Percentiles rank a stretch among this genome's conserved stretches.
Conservation (phyloP, 495 filamentous ascomycete genomes). For the Aspergillus taichungensis region DNA sequence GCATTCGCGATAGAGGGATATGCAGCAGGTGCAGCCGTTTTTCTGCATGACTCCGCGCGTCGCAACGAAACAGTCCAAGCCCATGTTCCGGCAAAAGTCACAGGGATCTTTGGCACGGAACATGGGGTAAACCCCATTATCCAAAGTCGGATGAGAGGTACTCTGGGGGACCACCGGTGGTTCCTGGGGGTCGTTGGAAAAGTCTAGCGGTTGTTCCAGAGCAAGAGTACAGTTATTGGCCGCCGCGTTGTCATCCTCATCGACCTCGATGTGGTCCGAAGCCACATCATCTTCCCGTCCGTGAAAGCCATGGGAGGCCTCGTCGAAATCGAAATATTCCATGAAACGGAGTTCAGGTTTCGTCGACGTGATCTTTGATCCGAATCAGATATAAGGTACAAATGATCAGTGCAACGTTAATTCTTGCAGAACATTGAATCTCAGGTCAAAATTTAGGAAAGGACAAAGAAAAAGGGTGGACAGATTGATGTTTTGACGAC, state of each 20-base stretch:
- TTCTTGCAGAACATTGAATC: no score
- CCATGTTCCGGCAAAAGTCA: constrained; percentile 58
- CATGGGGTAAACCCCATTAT: constrained; percentile 38
- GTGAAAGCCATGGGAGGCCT: constrained; percentile 35
- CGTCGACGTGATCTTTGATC: no score
- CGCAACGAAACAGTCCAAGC: constrained; percentile 68
- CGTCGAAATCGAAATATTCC: constrained; percentile 50
- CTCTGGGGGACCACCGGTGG: constrained; percentile 17
- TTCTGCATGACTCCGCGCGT: constrained; percentile 57
- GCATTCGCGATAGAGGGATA: constrained; percentile 64
- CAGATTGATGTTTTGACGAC: no score
- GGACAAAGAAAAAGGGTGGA: no score
- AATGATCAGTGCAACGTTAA: no score
- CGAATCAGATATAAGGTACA: no score
- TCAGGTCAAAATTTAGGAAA: no score
- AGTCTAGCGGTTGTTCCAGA: constrained; percentile 30
- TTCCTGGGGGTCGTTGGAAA: constrained; percentile 23
- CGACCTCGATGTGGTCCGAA: constrained; percentile 30
- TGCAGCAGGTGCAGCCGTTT: constrained; percentile 67
- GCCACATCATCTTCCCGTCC: constrained; percentile 32
- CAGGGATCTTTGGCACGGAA: constrained; percentile 50
- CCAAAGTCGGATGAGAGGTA: constrained; percentile 21
- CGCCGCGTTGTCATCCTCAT: constrained; percentile 27
- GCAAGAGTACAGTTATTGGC: constrained; percentile 28
- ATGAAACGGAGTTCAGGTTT: constrained; percentile 9